Percentiles rank a stretch among this genome's conserved stretches.
Evolutionary conservation across 2,329 filamentous ascomycete species (phyloP).

Genomic region (Domatiomyces catenatus): DNA sequence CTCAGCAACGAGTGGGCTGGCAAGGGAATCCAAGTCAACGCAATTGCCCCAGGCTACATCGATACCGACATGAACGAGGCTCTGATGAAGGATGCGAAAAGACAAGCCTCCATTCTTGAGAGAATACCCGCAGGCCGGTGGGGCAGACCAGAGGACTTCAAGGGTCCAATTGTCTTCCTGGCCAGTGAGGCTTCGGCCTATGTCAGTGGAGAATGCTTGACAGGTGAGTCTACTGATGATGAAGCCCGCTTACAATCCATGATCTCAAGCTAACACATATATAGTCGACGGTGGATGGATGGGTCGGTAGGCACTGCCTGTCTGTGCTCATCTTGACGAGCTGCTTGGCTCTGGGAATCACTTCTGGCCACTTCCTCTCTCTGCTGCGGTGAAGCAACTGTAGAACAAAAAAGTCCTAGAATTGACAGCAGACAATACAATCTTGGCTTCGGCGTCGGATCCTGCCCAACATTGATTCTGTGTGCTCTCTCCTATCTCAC

Average conservation of each 20-base stretch:
- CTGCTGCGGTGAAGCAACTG: no score
- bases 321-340: no score
- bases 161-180: slow-evolving; percentile 36
- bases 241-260: background rate
- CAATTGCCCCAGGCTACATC: slow-evolving; percentile 78
- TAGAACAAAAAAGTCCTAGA: no score
- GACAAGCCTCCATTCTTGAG: slow-evolving; percentile 58
- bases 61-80: slow-evolving; percentile 86
- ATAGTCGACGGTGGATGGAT: slow-evolving; percentile 20
- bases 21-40: slow-evolving; percentile 68
- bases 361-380: no score
- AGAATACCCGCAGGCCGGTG: slow-evolving; percentile 73
- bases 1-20: slow-evolving; percentile 73
- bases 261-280: slow-evolving; percentile 35
- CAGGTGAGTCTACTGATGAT: background rate
- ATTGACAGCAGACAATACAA: no score
- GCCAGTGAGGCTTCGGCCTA: slow-evolving; percentile 36
- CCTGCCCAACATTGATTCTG: no score
- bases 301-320: slow-evolving; percentile 6
- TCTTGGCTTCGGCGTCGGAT: no score
- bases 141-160: slow-evolving; percentile 46
- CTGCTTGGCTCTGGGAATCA: no score
- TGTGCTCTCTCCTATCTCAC: no score
- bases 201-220: slow-evolving; percentile 34
- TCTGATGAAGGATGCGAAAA: slow-evolving; percentile 53